A percentile compares a stretch with the other conserved stretches of the same genome.
Evolutionary conservation across 2,329 filamentous ascomycete genomes (phyloP).

Genomic region (Gaeumannomyces tritici): DNA sequence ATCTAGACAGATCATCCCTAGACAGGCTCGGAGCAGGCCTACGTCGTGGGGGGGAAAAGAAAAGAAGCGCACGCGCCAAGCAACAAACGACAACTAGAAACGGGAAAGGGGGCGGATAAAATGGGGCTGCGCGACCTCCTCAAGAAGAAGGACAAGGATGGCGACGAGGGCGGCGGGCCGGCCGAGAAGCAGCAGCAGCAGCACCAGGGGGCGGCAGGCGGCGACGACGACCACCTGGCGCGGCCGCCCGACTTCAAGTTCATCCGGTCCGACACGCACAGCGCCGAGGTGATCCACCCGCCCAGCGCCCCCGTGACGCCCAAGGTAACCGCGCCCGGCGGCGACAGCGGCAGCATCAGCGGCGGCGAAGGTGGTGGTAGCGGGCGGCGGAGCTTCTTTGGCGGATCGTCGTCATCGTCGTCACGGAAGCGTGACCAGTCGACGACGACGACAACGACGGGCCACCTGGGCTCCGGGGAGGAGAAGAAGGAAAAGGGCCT

Average conservation of each 20-base stretch:
- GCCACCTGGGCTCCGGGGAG: constrained; percentile 23
- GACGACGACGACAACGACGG: constrained; percentile 25
- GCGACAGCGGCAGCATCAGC: constrained; percentile 14
- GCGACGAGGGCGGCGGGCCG: constrained; percentile 19
- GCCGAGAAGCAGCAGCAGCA: constrained; percentile 13
- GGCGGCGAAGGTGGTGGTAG: constrained; percentile 11
- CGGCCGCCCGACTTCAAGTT: constrained; percentile 65
- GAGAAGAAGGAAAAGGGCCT: constrained; percentile 19
- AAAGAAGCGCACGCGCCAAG: too few relatives aligned
- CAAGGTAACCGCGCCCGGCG: constrained; percentile 11
- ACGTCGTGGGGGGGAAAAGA: too few relatives aligned
- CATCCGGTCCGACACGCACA: constrained; percentile 72
- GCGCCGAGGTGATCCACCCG: constrained; percentile 69
- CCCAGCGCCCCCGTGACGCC: constrained; percentile 30
- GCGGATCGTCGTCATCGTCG: constrained; percentile 19
- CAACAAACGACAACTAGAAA: too few relatives aligned
- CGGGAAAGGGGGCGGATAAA: background rate
- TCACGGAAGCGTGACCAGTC: constrained; percentile 39
- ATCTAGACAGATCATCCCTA: too few relatives aligned
- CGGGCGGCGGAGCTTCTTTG: constrained; percentile 17
- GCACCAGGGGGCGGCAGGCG: background rate
- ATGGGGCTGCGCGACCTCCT: constrained; percentile 46
- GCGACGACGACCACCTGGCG: too few relatives aligned
- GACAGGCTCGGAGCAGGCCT: too few relatives aligned
- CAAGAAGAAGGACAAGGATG: constrained; percentile 41